Evolutionary conservation across 768 basidiomycete species (phyloP).

Genomic region (Leccinellum luteum): DNA sequence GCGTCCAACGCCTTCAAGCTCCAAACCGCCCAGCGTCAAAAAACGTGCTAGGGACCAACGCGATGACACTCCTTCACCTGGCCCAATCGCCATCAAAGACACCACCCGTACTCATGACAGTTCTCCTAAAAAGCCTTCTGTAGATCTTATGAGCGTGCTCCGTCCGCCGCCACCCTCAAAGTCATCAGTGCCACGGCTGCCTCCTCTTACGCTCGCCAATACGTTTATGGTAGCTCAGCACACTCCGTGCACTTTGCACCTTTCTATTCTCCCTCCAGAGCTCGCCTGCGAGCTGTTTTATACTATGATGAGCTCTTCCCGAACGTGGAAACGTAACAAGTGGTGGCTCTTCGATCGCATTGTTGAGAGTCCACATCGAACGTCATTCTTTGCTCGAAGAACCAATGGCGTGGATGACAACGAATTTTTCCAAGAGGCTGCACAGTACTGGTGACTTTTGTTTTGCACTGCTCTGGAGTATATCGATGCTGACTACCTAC

Average conservation of each 20-base stretch:
- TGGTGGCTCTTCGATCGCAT: constrained; percentile 85
- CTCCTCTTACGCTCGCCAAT: constrained; percentile 62
- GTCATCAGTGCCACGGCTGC: constrained; percentile 34
- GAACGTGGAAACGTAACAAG: constrained; percentile 65
- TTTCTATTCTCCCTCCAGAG: constrained; percentile 65
- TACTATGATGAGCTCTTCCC: constrained; percentile 61
- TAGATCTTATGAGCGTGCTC: constrained; percentile 57
- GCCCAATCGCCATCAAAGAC: constrained; percentile 16
- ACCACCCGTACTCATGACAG: constrained; percentile 8
- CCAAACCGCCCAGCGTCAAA: constrained; percentile 21
- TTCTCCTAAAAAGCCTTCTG: constrained; percentile 31
- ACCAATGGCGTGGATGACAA: constrained; percentile 43
- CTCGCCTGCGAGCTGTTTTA: constrained; percentile 77
- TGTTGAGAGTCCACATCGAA: constrained; percentile 83
- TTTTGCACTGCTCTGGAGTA: neutral
- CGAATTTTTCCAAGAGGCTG: constrained; percentile 65
- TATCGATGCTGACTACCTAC: constrained; percentile 7
- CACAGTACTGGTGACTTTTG: constrained; percentile 62
- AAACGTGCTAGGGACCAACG: constrained; percentile 9
- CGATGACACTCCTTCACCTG: neutral
- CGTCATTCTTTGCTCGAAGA: constrained; percentile 68
- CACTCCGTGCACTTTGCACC: constrained; percentile 74
- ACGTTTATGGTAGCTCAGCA: constrained; percentile 64
- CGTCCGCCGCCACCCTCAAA: constrained; percentile 45
- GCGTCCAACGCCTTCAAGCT: constrained; percentile 19